A percentile compares a stretch with the other conserved stretches of the same genome.
Evolutionary conservation across 2,329 filamentous ascomycete genomes (phyloP).

Genomic region (Sclerotinia borealis): DNA sequence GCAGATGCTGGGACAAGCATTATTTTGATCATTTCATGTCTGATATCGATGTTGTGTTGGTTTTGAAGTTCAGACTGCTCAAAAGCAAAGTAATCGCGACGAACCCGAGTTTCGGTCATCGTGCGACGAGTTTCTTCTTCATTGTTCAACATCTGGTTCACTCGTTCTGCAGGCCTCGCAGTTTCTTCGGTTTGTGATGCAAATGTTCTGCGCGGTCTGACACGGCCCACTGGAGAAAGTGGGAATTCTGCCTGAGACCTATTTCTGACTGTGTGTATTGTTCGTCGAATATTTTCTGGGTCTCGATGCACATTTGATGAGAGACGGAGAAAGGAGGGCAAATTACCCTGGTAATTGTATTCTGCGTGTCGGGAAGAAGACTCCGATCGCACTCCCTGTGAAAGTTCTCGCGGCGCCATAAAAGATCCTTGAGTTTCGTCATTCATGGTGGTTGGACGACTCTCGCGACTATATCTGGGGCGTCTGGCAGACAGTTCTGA

Average conservation of each 20-base stretch:
- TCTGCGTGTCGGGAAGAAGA: no score
- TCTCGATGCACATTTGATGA: neutral
- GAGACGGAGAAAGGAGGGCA: no score
- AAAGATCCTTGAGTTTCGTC: no score
- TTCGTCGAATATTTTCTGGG: neutral
- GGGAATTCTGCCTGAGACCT: neutral
- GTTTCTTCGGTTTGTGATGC: neutral
- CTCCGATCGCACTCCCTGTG: no score
- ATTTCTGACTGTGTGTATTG: neutral
- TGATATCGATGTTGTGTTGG: neutral
- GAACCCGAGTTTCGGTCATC: neutral
- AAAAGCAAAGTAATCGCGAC: neutral
- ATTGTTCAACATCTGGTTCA: no score
- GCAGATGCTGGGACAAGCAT: neutral
- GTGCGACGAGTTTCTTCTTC: neutral
- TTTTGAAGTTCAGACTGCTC: neutral
- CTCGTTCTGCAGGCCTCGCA: neutral
- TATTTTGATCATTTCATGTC: neutral
- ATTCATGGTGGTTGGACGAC: no score
- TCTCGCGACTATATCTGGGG: neutral
- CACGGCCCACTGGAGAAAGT: neutral
- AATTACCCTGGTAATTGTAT: no score
- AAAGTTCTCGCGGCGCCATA: no score
- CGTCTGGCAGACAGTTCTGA: neutral
- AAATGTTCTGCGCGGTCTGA: neutral